Base-by-base conservation (phyloP, 257 asterid species). In the Hygrophila difformis region DNA sequence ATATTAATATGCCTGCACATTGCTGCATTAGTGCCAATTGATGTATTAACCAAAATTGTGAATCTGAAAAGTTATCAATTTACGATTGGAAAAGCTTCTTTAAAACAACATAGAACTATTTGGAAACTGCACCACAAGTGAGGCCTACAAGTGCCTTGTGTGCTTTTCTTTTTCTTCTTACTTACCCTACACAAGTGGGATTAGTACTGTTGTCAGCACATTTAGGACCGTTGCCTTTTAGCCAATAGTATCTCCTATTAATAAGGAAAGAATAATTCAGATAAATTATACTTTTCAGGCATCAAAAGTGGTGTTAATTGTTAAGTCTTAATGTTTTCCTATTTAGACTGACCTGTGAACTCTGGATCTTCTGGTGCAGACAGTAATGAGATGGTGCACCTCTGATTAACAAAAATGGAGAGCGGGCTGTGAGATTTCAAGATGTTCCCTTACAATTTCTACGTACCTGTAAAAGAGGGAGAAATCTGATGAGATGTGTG, bases 171-270 rank as follows among this genome's bases (percentile, higher is more conserved):
- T n/a, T n/a, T n/a, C n/a, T n/a, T n/a, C n/a, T n/a, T n/a, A n/a
- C 63, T 72, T 78, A 91, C 99, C 99, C 99, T 3, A 69, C 88
- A 61, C 99, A 91, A 34, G 99, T 96, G 37, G 99, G 99, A 58
- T 76, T 55, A 1, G 81, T 86, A 52, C 82, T 83, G 71, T 78
- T 83, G 33, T 29, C 46, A 8, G 74, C 65, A 63, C 99, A 91
- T 48, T 66, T 78, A 51, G 56, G 3, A 10, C 12, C 6, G 6
- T 12, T 69, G 12, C 79, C 66, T 12, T 93, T 78, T 29, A 37
- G 34, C 70, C 71, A 76, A 39, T 57, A 74, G 69, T 62, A 72
- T 67, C 96, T 78, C 93, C 97, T 86, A 35, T 60, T 55, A 40
- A 42, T 10, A 9, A 5, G 12, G 12, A 5, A 18, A 33, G 0